Conservation (phyloP, 208 protist species). For the Crithidia fasciculata region DNA sequence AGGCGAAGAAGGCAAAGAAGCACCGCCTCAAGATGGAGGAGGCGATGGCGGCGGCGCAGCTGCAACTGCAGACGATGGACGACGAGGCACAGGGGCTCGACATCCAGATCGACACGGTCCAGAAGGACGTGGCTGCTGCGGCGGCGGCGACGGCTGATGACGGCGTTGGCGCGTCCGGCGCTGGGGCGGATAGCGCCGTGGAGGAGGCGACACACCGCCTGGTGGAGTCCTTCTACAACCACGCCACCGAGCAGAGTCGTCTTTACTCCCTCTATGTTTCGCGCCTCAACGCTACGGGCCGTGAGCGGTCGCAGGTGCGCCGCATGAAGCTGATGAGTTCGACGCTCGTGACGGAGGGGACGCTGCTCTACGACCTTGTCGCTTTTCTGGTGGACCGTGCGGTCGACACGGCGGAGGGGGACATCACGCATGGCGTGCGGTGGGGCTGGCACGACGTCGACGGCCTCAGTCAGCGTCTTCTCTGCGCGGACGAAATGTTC, state of each 20-base stretch:
- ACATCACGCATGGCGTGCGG: slow-evolving; percentile 24
- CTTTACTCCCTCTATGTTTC: slow-evolving; percentile 72
- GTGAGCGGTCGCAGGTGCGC: slow-evolving; percentile 68
- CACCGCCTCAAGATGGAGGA: slow-evolving; percentile 68
- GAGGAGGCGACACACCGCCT: slow-evolving; percentile 66
- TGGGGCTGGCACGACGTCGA: slow-evolving; percentile 87
- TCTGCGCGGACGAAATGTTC: slow-evolving; percentile 61
- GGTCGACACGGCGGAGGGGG: slow-evolving; percentile 74
- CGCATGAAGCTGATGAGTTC: slow-evolving; percentile 81
- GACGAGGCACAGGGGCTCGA: slow-evolving; percentile 35
- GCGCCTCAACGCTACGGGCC: slow-evolving; percentile 60
- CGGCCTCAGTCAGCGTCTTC: slow-evolving; percentile 67
- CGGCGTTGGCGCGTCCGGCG: slow-evolving; percentile 14
- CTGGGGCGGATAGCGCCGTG: slow-evolving; percentile 29
- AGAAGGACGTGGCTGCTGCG: not conserved
- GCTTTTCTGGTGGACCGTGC: slow-evolving; percentile 82
- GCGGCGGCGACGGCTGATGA: not conserved
- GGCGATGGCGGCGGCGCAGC: slow-evolving; percentile 34
- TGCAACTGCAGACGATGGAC: slow-evolving; percentile 35
- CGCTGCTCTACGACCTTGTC: slow-evolving; percentile 80
- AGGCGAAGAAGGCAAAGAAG: slow-evolving; percentile 90
- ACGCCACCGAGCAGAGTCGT: slow-evolving; percentile 55
- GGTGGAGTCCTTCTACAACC: slow-evolving; percentile 66
- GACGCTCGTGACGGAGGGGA: slow-evolving; percentile 71
- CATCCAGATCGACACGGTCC: slow-evolving; percentile 31